Percentiles rank a stretch among this genome's conserved stretches.
These are phyloP conservation scores for Hymenoscyphus occultus DNA, from an alignment of 2,329 filamentous ascomycete genomes.

Conservation along the genomic window DNA sequence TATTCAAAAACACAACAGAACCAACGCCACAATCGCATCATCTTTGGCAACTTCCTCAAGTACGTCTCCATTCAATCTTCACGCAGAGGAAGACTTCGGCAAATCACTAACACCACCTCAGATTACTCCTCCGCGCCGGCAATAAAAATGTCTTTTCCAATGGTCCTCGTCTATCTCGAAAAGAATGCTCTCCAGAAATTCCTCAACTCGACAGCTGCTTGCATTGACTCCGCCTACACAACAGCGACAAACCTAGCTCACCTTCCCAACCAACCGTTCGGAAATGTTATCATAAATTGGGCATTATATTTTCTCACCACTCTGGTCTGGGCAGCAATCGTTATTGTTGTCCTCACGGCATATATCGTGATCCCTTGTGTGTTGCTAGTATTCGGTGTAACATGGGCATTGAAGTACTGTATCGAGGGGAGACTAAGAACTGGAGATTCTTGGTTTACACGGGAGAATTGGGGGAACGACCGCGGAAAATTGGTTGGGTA, in stretches of 20 bases:
- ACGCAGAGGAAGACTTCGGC: no score
- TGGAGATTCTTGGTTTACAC: not conserved
- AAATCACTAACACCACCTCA: no score
- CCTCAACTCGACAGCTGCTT: not conserved
- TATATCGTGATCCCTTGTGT: not conserved
- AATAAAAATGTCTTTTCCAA: no score
- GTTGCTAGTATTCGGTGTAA: not conserved
- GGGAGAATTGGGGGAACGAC: not conserved
- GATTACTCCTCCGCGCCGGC: no score
- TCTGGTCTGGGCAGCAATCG: not conserved
- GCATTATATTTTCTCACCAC: not conserved
- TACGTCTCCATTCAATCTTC: no score
- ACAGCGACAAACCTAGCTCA: not conserved
- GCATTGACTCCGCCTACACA: not conserved
- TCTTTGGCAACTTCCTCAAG: no score
- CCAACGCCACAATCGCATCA: no score
- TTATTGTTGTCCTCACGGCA: not conserved
- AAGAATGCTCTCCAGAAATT: not conserved
- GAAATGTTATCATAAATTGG: not conserved
- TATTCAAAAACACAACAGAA: no score
- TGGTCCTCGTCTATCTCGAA: no score
- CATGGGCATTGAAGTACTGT: not conserved
- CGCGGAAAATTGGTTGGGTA: not conserved
- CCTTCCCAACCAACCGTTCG: not conserved
- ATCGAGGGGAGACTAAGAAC: not conserved